Evolutionary conservation across 768 basidiomycete genomes (phyloP).

Genomic region (Suillus luteus): DNA sequence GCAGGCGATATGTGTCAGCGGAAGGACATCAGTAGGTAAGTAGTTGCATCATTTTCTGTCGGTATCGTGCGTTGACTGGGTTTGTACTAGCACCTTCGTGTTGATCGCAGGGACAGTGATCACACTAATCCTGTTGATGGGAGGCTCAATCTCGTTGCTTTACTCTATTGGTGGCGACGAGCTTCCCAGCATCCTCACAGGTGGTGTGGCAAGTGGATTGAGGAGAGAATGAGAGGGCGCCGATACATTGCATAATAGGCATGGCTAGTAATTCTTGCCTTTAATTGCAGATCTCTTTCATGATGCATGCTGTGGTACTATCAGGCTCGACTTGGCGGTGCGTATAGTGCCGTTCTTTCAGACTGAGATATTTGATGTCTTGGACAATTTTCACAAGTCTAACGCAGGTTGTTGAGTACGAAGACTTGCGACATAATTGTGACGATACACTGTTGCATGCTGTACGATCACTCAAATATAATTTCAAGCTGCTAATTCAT

Average conservation of each 20-base stretch:
- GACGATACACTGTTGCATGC: not conserved
- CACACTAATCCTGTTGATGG: conserved; percentile 61
- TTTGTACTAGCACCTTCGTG: conserved; percentile 61
- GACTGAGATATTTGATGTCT: not conserved
- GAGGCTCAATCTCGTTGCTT: conserved; percentile 68
- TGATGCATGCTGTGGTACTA: not conserved
- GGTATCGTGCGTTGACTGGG: conserved; percentile 2
- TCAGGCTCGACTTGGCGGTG: not conserved
- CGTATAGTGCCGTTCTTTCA: not conserved
- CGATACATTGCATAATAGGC: not conserved
- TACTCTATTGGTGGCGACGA: conserved; percentile 59
- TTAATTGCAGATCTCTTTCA: not conserved
- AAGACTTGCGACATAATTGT: not conserved
- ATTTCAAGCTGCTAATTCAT: not conserved
- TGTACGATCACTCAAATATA: not conserved
- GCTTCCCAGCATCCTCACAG: conserved; percentile 75
- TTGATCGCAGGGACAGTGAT: conserved; percentile 71
- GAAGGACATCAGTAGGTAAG: conserved; percentile 80
- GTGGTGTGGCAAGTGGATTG: conserved; percentile 49
- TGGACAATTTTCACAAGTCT: not conserved
- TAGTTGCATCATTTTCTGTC: conserved; percentile 20
- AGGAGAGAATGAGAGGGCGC: conserved; percentile 50
- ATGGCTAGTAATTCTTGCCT: not conserved
- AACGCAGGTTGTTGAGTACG: not conserved
- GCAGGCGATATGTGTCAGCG: conserved; percentile 76